Conservation (phyloP, 2,329 filamentous ascomycete species). For the Keithomyces neogunnii region DNA sequence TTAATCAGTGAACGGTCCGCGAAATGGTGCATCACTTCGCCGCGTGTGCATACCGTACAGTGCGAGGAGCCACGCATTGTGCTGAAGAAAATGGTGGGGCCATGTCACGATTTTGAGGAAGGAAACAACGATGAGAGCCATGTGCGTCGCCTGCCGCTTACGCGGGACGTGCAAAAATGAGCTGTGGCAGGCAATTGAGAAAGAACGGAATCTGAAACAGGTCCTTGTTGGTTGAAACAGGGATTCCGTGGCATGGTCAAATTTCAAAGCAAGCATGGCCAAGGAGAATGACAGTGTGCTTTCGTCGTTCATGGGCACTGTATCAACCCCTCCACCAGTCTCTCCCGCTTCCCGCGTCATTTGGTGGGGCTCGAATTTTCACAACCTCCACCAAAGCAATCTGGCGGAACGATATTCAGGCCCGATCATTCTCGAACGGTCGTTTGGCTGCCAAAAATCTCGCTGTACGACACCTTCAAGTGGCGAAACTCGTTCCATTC, state of each 20-base stretch:
- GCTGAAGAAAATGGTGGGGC: no score
- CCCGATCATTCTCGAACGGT: neutral
- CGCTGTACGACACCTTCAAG: neutral
- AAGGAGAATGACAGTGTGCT: constrained; percentile 3
- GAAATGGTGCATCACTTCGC: no score
- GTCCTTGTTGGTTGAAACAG: no score
- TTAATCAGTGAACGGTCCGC: no score
- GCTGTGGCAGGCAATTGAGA: no score
- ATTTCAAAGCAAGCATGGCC: no score
- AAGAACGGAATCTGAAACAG: no score
- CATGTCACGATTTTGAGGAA: no score
- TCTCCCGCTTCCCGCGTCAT: constrained; percentile 21
- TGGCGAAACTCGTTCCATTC: neutral
- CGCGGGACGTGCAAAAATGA: no score
- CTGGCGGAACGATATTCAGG: constrained; percentile 7
- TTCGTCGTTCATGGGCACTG: neutral
- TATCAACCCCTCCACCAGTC: constrained; percentile 16
- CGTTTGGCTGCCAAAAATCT: constrained; percentile 4
- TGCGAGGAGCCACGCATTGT: neutral
- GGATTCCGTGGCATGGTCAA: no score
- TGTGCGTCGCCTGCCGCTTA: no score
- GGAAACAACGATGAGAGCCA: no score
- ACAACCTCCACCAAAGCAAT: constrained; percentile 19
- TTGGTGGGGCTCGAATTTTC: constrained; percentile 34
- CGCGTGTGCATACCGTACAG: neutral